Conservation (phyloP, 371 early-diverging fungal genomes). For the Dinochytrium kinnereticum region DNA sequence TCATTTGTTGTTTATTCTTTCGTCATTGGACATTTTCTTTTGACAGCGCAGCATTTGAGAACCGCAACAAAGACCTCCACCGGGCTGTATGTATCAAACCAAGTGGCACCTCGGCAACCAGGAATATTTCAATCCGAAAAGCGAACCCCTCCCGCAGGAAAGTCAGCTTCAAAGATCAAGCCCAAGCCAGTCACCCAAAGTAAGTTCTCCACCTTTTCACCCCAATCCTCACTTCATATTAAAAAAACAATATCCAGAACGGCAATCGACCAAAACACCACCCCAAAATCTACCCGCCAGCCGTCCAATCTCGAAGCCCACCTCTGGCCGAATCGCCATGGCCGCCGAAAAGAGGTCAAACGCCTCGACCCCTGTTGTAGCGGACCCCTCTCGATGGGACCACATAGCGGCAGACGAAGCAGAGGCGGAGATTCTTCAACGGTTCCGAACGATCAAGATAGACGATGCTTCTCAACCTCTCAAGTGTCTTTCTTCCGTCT, state of each 20-base stretch:
- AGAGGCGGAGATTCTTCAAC: conserved; percentile 3
- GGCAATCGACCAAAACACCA: background rate
- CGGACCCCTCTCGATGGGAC: conserved; percentile 29
- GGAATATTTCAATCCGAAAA: background rate
- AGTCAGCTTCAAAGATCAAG: background rate
- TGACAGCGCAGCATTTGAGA: background rate
- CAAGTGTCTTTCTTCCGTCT: background rate
- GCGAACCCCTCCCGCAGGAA: background rate
- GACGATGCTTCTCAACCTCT: background rate
- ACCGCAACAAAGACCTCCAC: conserved; percentile 6
- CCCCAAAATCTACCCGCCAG: background rate
- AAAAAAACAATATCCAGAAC: background rate
- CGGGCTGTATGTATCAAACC: conserved; percentile 6
- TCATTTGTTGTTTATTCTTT: background rate
- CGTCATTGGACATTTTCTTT: background rate
- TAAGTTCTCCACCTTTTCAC: background rate
- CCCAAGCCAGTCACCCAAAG: conserved; percentile 8
- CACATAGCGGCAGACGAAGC: conserved; percentile 30
- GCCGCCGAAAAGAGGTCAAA: conserved; percentile 37
- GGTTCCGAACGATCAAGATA: background rate
- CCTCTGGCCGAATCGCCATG: conserved; percentile 36
- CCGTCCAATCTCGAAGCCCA: conserved; percentile 35
- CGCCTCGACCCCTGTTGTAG: conserved; percentile 38
- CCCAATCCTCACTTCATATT: background rate
- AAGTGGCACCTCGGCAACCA: background rate